Evolutionary conservation across 768 basidiomycete genomes (phyloP), one percentile per base, ranked within the genome.

Genomic region (Sarcodon sp.): DNA sequence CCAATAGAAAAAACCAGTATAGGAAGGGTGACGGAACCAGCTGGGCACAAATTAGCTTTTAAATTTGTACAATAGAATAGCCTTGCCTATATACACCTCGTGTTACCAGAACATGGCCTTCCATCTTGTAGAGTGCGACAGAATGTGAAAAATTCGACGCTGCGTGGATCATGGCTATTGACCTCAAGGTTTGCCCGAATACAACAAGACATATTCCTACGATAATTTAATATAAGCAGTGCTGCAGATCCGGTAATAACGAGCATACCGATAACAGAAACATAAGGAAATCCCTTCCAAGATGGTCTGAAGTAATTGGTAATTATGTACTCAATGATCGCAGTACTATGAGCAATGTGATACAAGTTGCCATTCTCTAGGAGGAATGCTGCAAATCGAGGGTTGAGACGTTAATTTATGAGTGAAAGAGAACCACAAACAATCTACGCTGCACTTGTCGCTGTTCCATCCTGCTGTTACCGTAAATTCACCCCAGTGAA

Each of bases 1-100:
- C 96, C 96, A 98, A 63, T 94, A 98, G 64, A 87, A 94, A 69
- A 97, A 99, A 2, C 93, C 96, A 1, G 88, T 78, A 56, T 99
- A 99, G 0, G 94, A 96, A 9, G 96, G 96, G 64, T 99, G 96
- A 11, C 96, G 79, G 51, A 81, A 83, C 77, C 78, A 86, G 6
- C 88, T 90, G 55, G 38, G 10, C 60, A 33, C 38, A 38, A 31
- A 16, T 44, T 35, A 6, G 12, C 7, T 44, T 18, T 27, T 44
- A 33, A 36, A 27, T 21, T 46, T 18, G 43, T 46, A n/a, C 21
- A 10, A 39, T 15, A 51, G 7, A 27, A 11, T 37, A 21, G 34
- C 70, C 82, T 61, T 60, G 96, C 87, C 76, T 71, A 56, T 98
- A 99, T 46, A 99, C 71, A 12, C 96, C 96, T 53, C 80, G 72